Percentiles rank a stretch among this genome's conserved stretches.
Evolutionary conservation across 805 yeast species (phyloP).

Genomic region (Kuraishia molischiana): DNA sequence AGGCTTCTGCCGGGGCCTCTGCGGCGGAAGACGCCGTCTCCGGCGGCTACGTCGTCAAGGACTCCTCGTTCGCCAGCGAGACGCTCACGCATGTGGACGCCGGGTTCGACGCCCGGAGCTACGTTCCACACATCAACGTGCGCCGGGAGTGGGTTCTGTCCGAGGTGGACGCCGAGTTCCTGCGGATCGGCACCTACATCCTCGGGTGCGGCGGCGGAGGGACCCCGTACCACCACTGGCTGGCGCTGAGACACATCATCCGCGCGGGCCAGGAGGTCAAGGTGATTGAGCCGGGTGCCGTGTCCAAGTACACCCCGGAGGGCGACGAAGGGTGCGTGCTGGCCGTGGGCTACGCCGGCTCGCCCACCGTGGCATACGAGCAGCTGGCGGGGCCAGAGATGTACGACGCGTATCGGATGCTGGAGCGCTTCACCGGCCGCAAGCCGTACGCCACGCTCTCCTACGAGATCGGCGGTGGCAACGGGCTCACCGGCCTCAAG

Average conservation of each 20-base stretch:
- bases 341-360: conserved; percentile 30
- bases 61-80: conserved; percentile 26
- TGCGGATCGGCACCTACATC: conserved; percentile 33
- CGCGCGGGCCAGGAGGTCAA: conserved; percentile 22
- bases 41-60: conserved; percentile 5
- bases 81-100: conserved; percentile 3
- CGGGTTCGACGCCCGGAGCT: conserved; percentile 16
- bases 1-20: conserved; percentile 1
- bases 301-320: conserved; percentile 10
- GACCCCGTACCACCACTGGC: conserved; percentile 28
- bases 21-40: conserved; percentile 3
- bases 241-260: conserved; percentile 23
- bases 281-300: conserved; percentile 25
- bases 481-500: conserved; percentile 24
- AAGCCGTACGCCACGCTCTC: conserved; percentile 25
- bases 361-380: conserved; percentile 37
- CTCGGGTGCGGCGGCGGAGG: conserved; percentile 47
- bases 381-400: conserved; percentile 30
- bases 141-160: conserved; percentile 27
- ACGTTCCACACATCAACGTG: conserved; percentile 20
- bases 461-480: conserved; percentile 34
- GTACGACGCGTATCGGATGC: conserved; percentile 17
- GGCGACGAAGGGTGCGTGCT: conserved; percentile 20
- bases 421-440: conserved; percentile 16
- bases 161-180: conserved; percentile 28